Base-by-base conservation (phyloP, 2,329 filamentous ascomycete genomes). In the Aspergillus uvarum region DNA sequence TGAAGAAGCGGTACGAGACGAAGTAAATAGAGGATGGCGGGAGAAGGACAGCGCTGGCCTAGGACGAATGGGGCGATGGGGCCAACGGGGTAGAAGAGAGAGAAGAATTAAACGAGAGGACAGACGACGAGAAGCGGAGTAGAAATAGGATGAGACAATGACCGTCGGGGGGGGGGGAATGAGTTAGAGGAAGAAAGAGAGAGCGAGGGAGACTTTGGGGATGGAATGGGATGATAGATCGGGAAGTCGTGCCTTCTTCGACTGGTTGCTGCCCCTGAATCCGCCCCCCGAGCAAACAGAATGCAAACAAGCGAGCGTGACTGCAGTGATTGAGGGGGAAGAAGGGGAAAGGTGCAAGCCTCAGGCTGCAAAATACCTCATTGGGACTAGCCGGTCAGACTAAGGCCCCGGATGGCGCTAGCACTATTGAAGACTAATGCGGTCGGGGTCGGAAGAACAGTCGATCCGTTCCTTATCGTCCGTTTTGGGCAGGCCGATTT, bases 241-340 rank as follows among this genome's bases (percentile, higher is more conserved):
- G 35, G 59, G 48, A 61, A 50, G 58, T 59, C 58, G 59, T 63
- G 59, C 59, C 60, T 64, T 63, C 59, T 60, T 61, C 56, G 48
- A 29, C 48, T 50, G 24, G 42, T 58, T 64, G 64, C 64, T 70
- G 70, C 73, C 71, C 72, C 72, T 74, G 73, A 74, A 73, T 72
- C 59, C 53, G 38, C 38, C 38, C 44, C 38, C 42, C 26, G 61
- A 63, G 53, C 63, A 57, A 60, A 60, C 57, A 58, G 38, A 11
- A 29, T 38, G 49, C 61, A 62, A 63, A 66, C 59, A 57, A 38
- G 42, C 31, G 61, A 61, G 60, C 47, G 64, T 65, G 62, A 63
- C 61, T 50, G 64, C 65, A 63, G 65, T 59, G 7, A 10, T 62
- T 63, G 61, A 63, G 60, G 51, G 26, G 51, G 24, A 22, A 47